Evolutionary conservation across 2,329 filamentous ascomycete genomes (phyloP).

Genomic region (Claviceps sp.): DNA sequence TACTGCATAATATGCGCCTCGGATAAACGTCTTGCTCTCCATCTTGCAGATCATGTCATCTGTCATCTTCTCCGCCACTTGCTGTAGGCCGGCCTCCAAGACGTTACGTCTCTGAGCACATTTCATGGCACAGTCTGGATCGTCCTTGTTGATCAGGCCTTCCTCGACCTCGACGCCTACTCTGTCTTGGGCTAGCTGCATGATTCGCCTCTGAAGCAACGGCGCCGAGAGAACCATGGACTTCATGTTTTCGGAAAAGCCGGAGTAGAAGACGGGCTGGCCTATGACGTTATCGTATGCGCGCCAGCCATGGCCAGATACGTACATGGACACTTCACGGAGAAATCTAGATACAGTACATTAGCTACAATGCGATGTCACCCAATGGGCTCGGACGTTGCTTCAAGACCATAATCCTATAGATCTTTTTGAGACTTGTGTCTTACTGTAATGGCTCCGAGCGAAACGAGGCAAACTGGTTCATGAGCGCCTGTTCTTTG

Average conservation of each 20-base stretch:
- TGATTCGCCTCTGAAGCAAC: conserved; percentile 61
- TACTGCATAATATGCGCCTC: conserved; percentile 77
- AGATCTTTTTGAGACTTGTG: background rate
- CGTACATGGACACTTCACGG: conserved; percentile 83
- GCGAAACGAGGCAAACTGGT: conserved; percentile 79
- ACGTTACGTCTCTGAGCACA: conserved; percentile 43
- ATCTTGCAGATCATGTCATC: conserved; percentile 99
- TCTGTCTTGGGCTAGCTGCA: conserved; percentile 61
- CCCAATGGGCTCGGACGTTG: background rate
- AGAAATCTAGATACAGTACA: conserved; percentile 50
- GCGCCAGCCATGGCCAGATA: conserved; percentile 89
- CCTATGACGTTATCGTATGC: conserved; percentile 85
- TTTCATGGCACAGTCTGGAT: conserved; percentile 37
- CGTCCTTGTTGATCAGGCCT: conserved; percentile 47
- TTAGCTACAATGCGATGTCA: background rate
- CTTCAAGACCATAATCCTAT: too few species aligned
- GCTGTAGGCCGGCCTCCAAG: conserved; percentile 59
- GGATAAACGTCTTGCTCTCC: conserved; percentile 86
- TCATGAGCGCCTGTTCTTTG: conserved; percentile 58
- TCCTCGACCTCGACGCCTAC: conserved; percentile 65
- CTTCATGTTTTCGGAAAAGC: conserved; percentile 88
- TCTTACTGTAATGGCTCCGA: conserved; percentile 47
- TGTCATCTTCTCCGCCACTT: conserved; percentile 76
- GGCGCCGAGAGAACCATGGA: conserved; percentile 59
- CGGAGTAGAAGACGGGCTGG: conserved; percentile 83